These are phyloP conservation scores for Carpinus fangiana DNA, from an alignment of 306 rosid species.

Conservation along the genomic window DNA sequence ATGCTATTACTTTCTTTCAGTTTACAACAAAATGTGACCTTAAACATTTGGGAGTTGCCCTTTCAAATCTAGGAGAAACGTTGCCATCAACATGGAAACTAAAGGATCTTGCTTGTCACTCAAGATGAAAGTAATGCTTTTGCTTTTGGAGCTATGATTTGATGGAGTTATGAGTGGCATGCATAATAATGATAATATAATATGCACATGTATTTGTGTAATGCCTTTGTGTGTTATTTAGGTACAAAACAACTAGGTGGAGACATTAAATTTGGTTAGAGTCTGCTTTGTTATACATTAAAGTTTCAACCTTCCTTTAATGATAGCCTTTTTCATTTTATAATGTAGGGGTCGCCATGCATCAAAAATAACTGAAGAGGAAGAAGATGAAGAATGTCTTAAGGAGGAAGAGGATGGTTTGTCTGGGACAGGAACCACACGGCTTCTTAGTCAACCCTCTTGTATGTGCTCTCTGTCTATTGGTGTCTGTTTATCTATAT, in stretches of 20 bases:
- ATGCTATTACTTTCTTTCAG: neutral
- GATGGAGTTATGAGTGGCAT: neutral
- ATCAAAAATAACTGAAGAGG: constrained; percentile 97
- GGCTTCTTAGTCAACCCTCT: constrained; percentile 85
- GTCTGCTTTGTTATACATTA: neutral
- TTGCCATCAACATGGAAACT: neutral
- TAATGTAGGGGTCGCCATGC: constrained; percentile 92
- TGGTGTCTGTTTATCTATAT: neutral
- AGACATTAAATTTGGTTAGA: neutral
- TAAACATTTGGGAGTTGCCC: neutral
- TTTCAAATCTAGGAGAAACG: neutral
- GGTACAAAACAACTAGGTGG: neutral
- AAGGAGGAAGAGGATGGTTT: constrained; percentile 94
- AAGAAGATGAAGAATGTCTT: constrained; percentile 95
- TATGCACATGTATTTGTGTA: neutral
- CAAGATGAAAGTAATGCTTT: neutral
- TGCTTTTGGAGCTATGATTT: neutral
- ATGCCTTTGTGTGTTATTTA: neutral
- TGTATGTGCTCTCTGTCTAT: constrained; percentile 46
- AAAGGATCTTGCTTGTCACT: neutral
- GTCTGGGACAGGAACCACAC: constrained; percentile 67
- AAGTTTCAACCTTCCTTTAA: constrained; percentile 5
- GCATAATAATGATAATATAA: neutral
- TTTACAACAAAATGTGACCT: neutral
- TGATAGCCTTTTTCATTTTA: constrained; percentile 14